phyloP scores from a whole-genome alignment of 805 yeast genomes.

The Metschnikowia sp. region DNA sequence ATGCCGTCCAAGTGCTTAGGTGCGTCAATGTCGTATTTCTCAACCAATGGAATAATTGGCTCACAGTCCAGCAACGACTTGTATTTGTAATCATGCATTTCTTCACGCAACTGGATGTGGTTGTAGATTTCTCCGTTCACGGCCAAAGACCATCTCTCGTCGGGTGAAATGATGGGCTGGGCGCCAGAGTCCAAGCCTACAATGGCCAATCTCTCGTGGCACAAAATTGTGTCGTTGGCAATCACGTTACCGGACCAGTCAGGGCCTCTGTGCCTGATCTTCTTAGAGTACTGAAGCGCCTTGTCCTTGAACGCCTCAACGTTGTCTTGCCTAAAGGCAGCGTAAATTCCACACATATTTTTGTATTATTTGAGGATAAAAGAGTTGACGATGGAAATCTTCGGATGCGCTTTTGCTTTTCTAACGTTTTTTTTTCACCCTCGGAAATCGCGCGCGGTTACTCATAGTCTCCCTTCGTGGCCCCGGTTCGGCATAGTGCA shows the following conservation, averaged over 20 bases:
- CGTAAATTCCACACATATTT: conserved; percentile 96
- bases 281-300: conserved; percentile 86
- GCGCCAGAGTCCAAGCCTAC: conserved; percentile 98
- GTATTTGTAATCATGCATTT: conserved; percentile 69
- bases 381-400: background rate
- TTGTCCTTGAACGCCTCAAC: conserved; percentile 77
- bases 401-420: background rate
- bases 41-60: conserved; percentile 89
- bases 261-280: conserved; percentile 98
- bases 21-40: conserved; percentile 83
- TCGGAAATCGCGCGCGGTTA: conserved; percentile 9
- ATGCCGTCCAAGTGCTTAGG: conserved; percentile 95
- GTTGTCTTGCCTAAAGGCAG: conserved; percentile 80
- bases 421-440: conserved; percentile 6
- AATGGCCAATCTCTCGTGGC: conserved; percentile 95
- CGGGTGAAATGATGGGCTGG: conserved; percentile 87
- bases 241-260: conserved; percentile 96
- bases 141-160: conserved; percentile 67
- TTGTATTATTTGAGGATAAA: background rate
- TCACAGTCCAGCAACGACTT: conserved; percentile 94
- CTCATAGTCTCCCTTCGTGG: background rate
- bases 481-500: background rate
- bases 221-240: conserved; percentile 81
- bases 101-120: conserved; percentile 84
- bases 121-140: conserved; percentile 99